A percentile compares a stretch with the other conserved stretches of the same genome.
Evolutionary conservation across 495 filamentous ascomycete species (phyloP).

Genomic region (Penicillium paradoxum): DNA sequence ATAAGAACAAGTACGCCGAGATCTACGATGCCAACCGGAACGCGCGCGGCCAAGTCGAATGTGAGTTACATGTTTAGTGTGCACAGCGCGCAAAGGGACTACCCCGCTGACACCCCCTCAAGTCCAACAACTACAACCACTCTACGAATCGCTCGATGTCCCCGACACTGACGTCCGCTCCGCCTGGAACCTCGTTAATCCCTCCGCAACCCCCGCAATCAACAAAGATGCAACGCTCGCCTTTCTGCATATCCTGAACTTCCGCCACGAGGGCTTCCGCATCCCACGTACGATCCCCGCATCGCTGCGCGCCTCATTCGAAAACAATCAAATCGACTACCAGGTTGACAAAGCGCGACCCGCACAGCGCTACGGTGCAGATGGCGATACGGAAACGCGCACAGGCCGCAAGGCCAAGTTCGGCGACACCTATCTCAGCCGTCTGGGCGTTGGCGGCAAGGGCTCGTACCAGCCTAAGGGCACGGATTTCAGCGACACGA

Average conservation of each 20-base stretch:
- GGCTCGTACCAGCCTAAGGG: conserved; percentile 61
- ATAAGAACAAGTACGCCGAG: conserved; percentile 89
- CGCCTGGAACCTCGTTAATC: conserved; percentile 97
- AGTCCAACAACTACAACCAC: conserved; percentile 75
- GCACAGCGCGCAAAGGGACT: neutral
- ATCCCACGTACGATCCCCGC: conserved; percentile 92
- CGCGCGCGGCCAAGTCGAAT: conserved; percentile 77
- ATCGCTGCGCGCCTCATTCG: conserved; percentile 82
- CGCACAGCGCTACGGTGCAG: conserved; percentile 62
- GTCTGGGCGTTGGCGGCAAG: conserved; percentile 80
- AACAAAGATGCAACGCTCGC: conserved; percentile 92
- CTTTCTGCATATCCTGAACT: conserved; percentile 93
- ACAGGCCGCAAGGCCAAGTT: conserved; percentile 93
- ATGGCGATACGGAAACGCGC: conserved; percentile 64
- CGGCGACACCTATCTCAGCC: conserved; percentile 90
- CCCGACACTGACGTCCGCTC: conserved; percentile 91
- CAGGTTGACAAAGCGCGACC: conserved; percentile 69
- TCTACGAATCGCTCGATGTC: conserved; percentile 89
- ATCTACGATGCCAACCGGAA: conserved; percentile 90
- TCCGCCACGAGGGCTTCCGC: conserved; percentile 89
- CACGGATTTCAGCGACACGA: conserved; percentile 79
- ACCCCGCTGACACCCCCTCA: conserved; percentile 4
- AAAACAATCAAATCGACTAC: conserved; percentile 93
- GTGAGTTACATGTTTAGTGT: conserved; percentile 40
- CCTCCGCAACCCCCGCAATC: conserved; percentile 68